Conservation (phyloP, 257 asterid species). For the Gynochthodes officinalis region DNA sequence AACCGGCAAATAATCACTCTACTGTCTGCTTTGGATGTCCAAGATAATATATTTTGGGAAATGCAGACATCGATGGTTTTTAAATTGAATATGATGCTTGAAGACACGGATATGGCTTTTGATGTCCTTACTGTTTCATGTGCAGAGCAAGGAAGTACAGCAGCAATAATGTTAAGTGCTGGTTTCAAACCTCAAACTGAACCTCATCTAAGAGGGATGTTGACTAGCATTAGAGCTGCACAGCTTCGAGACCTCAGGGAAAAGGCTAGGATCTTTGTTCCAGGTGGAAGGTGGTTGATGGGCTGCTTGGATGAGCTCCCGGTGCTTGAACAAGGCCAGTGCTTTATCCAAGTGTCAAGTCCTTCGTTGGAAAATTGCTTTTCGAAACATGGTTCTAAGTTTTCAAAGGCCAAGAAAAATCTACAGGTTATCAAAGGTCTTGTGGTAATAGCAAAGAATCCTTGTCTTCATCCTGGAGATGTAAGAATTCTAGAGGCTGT, state of each 20-base stretch:
- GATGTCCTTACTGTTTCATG: constrained; percentile 76
- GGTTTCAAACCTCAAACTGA: constrained; percentile 78
- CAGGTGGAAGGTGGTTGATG: constrained; percentile 89
- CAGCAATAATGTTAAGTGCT: constrained; percentile 83
- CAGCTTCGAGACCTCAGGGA: constrained; percentile 86
- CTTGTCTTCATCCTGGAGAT: constrained; percentile 96
- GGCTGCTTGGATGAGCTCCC: constrained; percentile 89
- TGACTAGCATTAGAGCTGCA: constrained; percentile 75
- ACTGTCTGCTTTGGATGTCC: constrained; percentile 74
- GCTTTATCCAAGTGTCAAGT: constrained; percentile 77
- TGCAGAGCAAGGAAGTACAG: constrained; percentile 66
- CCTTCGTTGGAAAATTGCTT: constrained; percentile 71
- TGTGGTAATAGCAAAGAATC: constrained; percentile 85
- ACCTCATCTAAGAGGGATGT: constrained; percentile 86
- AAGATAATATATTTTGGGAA: constrained; percentile 57
- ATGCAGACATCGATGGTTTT: constrained; percentile 77
- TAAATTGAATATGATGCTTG: constrained; percentile 59
- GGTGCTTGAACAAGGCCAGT: constrained; percentile 76
- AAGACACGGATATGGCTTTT: constrained; percentile 65
- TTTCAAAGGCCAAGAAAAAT: constrained; percentile 45
- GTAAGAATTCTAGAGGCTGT: constrained; percentile 85
- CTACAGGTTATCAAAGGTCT: constrained; percentile 60
- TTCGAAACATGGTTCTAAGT: constrained; percentile 60
- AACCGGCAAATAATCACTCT: constrained; percentile 82
- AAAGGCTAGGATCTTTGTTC: constrained; percentile 76